Evolutionary conservation across 768 basidiomycete genomes (phyloP).

Genomic region (Suillus variegatus): DNA sequence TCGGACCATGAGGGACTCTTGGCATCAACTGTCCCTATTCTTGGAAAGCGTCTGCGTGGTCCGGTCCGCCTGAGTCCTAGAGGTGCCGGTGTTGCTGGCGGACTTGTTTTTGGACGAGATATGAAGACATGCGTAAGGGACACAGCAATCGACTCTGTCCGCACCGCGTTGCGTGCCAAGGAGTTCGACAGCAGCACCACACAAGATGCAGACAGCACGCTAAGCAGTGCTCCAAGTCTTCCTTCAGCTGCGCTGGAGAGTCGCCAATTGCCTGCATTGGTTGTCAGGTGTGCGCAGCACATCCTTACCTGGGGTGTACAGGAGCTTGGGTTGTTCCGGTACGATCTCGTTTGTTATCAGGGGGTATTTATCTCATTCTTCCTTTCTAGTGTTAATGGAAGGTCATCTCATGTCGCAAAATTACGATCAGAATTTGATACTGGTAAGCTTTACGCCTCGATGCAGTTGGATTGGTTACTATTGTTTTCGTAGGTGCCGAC

Average conservation of each 20-base stretch:
- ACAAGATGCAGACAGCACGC: neutral
- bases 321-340: conserved; percentile 89
- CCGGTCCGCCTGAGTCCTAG: conserved; percentile 41
- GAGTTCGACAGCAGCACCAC: conserved; percentile 4
- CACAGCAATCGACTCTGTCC: conserved; percentile 46
- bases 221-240: conserved; percentile 14
- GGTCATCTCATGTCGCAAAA: conserved; percentile 76
- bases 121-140: conserved; percentile 56
- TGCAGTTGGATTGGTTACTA: conserved; percentile 11
- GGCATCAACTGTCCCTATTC: conserved; percentile 43
- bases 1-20: conserved; percentile 47
- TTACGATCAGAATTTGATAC: conserved; percentile 82
- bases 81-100: conserved; percentile 38
- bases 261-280: conserved; percentile 68
- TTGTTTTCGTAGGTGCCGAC: conserved; percentile 66
- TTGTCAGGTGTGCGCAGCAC: conserved; percentile 83
- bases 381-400: conserved; percentile 69
- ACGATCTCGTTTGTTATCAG: conserved; percentile 25
- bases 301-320: conserved; percentile 79
- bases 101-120: conserved; percentile 69
- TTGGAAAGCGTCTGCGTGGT: conserved; percentile 61
- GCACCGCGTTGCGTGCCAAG: conserved; percentile 11
- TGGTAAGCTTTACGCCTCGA: conserved; percentile 40
- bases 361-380: conserved; percentile 11
- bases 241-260: conserved; percentile 41